These are phyloP conservation scores for Russula emetica DNA, from an alignment of 768 basidiomycete species.

Conservation along the genomic window DNA sequence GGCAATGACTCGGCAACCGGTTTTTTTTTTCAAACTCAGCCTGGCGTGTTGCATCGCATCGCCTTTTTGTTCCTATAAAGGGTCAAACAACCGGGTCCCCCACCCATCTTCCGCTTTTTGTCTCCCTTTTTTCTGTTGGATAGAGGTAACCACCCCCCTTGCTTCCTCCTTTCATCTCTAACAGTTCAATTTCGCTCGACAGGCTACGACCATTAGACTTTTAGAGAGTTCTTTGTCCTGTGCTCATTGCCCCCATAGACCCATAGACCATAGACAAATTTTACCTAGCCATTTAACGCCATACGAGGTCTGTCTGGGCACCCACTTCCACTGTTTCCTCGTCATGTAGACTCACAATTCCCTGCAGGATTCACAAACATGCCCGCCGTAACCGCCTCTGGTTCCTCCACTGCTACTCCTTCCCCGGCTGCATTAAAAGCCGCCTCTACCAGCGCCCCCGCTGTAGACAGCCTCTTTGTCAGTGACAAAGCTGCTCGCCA, in stretches of 20 bases:
- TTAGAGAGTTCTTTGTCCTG: conserved; percentile 67
- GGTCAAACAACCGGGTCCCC: no score
- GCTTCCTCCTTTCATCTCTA: conserved; percentile 6
- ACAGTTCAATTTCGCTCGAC: not conserved
- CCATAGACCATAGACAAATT: conserved; percentile 31
- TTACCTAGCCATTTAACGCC: conserved; percentile 35
- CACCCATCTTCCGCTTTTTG: conserved; percentile 32
- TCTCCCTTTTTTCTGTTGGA: conserved; percentile 37
- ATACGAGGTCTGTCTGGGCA: conserved; percentile 40
- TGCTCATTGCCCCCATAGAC: conserved; percentile 37
- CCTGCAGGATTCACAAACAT: conserved; percentile 55
- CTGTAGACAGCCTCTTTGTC: conserved; percentile 68
- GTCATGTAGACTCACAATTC: conserved; percentile 21
- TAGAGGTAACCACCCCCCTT: conserved; percentile 37
- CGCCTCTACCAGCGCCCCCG: conserved; percentile 39
- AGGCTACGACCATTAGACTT: conserved; percentile 45
- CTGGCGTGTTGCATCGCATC: conserved; percentile 16
- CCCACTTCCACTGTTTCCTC: not conserved
- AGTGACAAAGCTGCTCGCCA: conserved; percentile 81
- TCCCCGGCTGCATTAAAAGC: conserved; percentile 73
- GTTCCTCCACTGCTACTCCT: conserved; percentile 54
- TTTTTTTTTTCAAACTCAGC: conserved; percentile 24
- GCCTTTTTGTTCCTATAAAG: not conserved
- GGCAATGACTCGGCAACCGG: not conserved
- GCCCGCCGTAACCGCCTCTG: conserved; percentile 70